Base-by-base conservation (phyloP, 768 basidiomycete genomes). In the Podaxis sp. region DNA sequence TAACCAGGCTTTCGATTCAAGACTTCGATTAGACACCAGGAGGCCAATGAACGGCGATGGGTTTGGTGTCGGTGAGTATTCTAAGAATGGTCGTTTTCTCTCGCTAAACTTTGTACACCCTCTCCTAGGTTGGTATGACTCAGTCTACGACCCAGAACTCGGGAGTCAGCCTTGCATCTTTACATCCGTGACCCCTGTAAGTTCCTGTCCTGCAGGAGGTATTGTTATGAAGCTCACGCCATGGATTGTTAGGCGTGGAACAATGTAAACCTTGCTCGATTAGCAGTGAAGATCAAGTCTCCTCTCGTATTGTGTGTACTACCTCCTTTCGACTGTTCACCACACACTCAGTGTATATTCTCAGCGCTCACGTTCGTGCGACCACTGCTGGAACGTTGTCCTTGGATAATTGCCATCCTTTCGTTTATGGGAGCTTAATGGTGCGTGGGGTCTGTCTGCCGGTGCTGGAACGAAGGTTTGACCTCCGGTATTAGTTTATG, bases 221-320 rank as follows among this genome's bases (percentile, higher is more conserved):
- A 16, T 18, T 51, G 55, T 40, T 23, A 44, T 38, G 54, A 27
- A 44, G 55, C 40, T 38, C 36, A 51, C 55, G 25, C 9, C 32
- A 35, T 10, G 37, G 13, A 25, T 50, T 9, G 36, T 21, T 37
- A 97, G 90, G 97, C 95, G 5, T 98, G 97, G 96, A 95, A 95
- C 69, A 97, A 98, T 69, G 84, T 88, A 25, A 98, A 99, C 70
- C 81, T 99, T 47, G 84, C 83, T n/a, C 85, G 97, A 14, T 74
- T 99, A 32, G 96, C 97, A 0, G 95, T 98, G 74, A 98, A 98
- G 77, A 95, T 96, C 74, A 92, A 95, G 71, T 95, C 92, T 1
- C 93, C 94, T 1, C 79, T 99, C 40, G 93, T 98, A 57, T 99
- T 98, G 91, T 91, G 70, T 69, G 87, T 77, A 59, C 48, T 21